Base-by-base conservation (phyloP, 257 asterid species). In the Plantago major region DNA sequence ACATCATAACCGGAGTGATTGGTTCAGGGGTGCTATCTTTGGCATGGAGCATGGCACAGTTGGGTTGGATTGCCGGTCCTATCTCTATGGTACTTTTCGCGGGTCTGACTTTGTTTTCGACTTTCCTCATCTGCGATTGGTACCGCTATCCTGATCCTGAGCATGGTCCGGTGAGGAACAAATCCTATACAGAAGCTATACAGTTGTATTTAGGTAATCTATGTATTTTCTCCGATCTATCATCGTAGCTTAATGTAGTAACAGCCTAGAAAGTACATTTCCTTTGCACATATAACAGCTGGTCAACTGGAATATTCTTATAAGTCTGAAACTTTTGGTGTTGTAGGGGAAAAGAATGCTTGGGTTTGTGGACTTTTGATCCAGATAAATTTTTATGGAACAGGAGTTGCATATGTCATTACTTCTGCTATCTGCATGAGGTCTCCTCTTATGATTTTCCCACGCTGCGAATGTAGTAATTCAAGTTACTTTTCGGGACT, bases 11-110 rank as follows among this genome's bases (percentile, higher is more conserved):
- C 11, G 97, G 89, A 54, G 89, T 78, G 8, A 86, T 89, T 8
- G 95, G 97, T n/a, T 84, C 97, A n/a, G 97, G 95, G 44, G 94
- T 89, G 49, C 82, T 89, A 3, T 81, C 97, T 2, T 77, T 89
- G 4, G 80, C 90, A 47, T 89, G 97, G 97, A 82, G 94, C 81
- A 75, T 84, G 76, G 72, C 97, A 5, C 87, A 73, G 67, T 52
- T 89, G 54, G 97, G 97, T 13, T 89, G 95, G 95, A 59, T 87
- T 58, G 86, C 91, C 56, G 94, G 87, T 26, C 95, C 95, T 1
- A 1, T 79, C 58, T 22, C 73, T 22, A 79, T 89, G 88, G 60
- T 87, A 14, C 42, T 67, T 2, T 89, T 89, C 67, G 94, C 93
- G 16, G 70, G 67, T 1, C 66, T 89, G 19, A 72, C 83, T 47